Evolutionary conservation across 108 stramenopile species (phyloP), one percentile per base, ranked within the genome.

Genomic region (Conticribra guillardii): DNA sequence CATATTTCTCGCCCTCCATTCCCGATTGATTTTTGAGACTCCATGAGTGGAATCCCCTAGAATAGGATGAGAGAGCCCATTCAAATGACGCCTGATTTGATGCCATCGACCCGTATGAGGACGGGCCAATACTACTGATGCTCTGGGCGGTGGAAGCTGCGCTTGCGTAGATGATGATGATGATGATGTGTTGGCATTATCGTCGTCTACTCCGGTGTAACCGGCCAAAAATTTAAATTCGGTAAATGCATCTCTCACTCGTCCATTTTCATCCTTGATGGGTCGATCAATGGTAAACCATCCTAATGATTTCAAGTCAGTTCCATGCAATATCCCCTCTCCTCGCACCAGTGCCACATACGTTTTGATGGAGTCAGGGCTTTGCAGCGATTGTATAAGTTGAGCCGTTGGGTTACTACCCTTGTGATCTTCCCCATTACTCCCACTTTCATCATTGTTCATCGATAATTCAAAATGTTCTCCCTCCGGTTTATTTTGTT

Each of bases 341-440:
- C 94, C 94, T 54, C 94, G 79, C 9, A 92, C 90, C 61, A 95
- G 53, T 17, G 94, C 94, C 19, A 95, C 58, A 60, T 95, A 95
- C 0, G 90, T 93, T 70, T 95, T 95, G 65, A 71, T 83, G 21
- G 81, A 76, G 3, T 66, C 69, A 24, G 76, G 45, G 30, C 61
- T 51, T 65, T 56, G 27, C 78, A 94, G 69, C 23, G 89, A 85
- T 17, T 81, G 71, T 16, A 75, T 82, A 21, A 94, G 57, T n/a
- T 45, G 24, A 1, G 83, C 67, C 26, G 90, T 92, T 4, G 29
- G 27, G 23, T 29, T 17, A n/a, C n/a, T n/a, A 23, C 48, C 30
- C 31, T 72, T 77, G 8, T 54, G 34, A 3, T 44, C 60, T 26
- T 45, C 46, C 23, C 45, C 44, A 18, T 33, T n/a, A n/a, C n/a